A percentile compares a stretch with the other conserved stretches of the same genome.
These are phyloP conservation scores for Tolypocladium album DNA, from an alignment of 2,329 filamentous ascomycete species.

Conservation along the genomic window DNA sequence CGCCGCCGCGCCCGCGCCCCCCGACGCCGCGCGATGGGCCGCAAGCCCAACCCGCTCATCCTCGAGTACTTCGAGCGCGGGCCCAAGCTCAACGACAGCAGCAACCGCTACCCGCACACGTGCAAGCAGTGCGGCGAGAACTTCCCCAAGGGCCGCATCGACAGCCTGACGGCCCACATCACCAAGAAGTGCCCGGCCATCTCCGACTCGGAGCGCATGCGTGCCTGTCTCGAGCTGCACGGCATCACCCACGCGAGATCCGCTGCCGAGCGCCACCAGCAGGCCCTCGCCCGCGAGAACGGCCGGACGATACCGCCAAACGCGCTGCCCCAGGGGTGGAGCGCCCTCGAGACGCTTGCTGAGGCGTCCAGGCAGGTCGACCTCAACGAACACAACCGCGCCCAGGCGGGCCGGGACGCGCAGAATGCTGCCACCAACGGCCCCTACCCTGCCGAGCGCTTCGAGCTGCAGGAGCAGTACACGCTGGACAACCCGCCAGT, in stretches of 20 bases:
- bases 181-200: constrained; percentile 81
- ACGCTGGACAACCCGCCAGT: constrained; percentile 44
- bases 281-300: constrained; percentile 13
- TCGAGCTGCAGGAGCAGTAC: constrained; percentile 49
- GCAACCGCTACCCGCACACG: constrained; percentile 84
- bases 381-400: constrained; percentile 48
- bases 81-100: constrained; percentile 75
- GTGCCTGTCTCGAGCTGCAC: constrained; percentile 62
- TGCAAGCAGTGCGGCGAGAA: constrained; percentile 82
- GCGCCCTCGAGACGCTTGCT: constrained; percentile 74
- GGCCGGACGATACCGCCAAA: constrained; percentile 16
- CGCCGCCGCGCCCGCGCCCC: neutral
- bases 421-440: constrained; percentile 13
- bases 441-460: constrained; percentile 22
- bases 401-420: constrained; percentile 18
- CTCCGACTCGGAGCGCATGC: constrained; percentile 61
- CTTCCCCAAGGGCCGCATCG: constrained; percentile 82
- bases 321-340: constrained; percentile 52
- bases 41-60: constrained; percentile 75
- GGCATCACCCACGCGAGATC: constrained; percentile 47
- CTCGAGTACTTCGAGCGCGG: constrained; percentile 82
- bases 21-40: constrained; percentile 49
- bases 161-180: constrained; percentile 70
- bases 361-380: constrained; percentile 79
- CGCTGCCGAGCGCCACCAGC: constrained; percentile 18